phyloP scores from a whole-genome alignment of 2,329 filamentous ascomycete genomes.

The Hirsutella minnesotensis region DNA sequence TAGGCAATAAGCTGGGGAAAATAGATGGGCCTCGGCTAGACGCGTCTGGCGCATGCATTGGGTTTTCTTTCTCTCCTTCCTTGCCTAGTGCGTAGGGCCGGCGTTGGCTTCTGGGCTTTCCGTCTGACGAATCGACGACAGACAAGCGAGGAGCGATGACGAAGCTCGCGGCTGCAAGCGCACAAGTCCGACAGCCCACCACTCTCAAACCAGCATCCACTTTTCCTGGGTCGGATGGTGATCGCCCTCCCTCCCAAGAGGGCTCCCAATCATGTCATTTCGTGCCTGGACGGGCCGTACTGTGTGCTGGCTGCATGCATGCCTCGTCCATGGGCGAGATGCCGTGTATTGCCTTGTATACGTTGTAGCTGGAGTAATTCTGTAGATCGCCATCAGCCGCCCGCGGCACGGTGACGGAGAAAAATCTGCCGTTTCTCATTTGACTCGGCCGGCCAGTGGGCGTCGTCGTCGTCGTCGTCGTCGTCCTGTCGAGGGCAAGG shows the following conservation, averaged over 20 bases:
- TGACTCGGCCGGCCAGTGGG: background rate
- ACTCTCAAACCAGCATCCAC: background rate
- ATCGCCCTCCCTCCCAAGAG: no score
- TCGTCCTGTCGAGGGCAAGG: no score
- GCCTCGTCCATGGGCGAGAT: background rate
- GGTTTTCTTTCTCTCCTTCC: no score
- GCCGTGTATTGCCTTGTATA: background rate
- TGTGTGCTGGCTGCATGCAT: background rate
- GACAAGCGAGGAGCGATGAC: conserved; percentile 4
- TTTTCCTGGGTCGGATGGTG: background rate
- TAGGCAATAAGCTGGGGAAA: background rate
- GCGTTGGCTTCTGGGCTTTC: background rate
- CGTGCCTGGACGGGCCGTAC: background rate
- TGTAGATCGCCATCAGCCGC: conserved; percentile 4
- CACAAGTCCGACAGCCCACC: background rate
- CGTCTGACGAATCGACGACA: background rate
- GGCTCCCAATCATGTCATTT: background rate
- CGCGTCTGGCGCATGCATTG: background rate
- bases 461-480: background rate
- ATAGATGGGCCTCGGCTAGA: background rate
- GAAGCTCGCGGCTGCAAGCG: background rate
- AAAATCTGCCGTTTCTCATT: background rate
- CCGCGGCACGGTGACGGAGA: background rate
- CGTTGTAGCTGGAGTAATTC: background rate
- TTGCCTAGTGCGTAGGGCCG: no score